Evolutionary conservation across 805 yeast species (phyloP), one percentile per base, ranked within the genome.

Genomic region (Priceomyces carsonii): DNA sequence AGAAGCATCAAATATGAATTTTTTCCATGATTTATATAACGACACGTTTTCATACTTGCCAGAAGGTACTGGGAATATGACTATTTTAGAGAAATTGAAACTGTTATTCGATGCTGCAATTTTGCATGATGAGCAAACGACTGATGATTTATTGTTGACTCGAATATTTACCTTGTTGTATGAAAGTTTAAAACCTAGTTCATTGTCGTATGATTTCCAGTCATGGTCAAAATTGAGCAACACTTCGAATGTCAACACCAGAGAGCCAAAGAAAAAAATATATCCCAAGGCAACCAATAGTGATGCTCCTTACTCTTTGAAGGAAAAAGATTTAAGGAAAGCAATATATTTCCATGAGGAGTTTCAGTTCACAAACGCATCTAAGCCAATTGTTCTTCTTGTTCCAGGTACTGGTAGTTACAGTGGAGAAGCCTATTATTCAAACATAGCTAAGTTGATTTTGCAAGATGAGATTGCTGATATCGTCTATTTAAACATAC

Each of bases 381-480:
- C 27, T 8, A 32, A 32, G 12, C 5, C 18, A 4, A 18, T 22
- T 7, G 35, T 32, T 10, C 12, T 32, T 9, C 24, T 32, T 7
- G 29, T 32, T 14, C 35, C 35, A 8, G 35, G 29, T 14, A 32
- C 35, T 9, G 27, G 35, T 12, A 32, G 29, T 14, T 19, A 14
- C n/a, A 20, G 29, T 14, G 35, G 35, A 17, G 23, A 19, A 25
- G 12, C 35, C 6, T 32, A 32, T 24, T 18, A 24, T 10, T 32
- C 35, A 2, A 32, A 32, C 12, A 22, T 21, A 15, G 27, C 29
- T 21, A 32, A 32, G 24, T 18, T 32, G 20, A 8, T 32, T 6
- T 15, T 15, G 8, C 8, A 32, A 2, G 17, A 23, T 10, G 29
- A 15, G 5, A 22, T 22, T 22, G 27, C 35, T 16, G 27, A 32